Base-by-base conservation (phyloP, 2,329 filamentous ascomycete species). In the Aspergillus hiratsukae region DNA sequence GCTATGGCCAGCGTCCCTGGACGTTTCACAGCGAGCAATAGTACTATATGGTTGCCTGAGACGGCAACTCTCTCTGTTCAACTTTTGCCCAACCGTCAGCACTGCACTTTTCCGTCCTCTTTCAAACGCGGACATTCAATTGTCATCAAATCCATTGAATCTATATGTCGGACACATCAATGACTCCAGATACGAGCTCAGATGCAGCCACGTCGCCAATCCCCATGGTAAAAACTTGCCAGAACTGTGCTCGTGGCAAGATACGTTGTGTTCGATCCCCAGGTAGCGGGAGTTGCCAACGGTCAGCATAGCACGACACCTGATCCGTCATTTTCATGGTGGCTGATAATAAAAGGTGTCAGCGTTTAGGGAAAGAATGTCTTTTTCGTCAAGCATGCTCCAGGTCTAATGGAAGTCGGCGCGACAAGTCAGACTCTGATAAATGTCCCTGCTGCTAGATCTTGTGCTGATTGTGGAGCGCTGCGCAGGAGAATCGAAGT, bases 361-460 rank as follows among this genome's bases (percentile, higher is more conserved):
- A 62, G 29, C 71, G 74, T 19, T 60, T 75, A 27, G 64, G 67
- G 21, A 73, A 74, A 54, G 64, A 71, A 49, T 76, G 73, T 54
- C 58, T 69, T 2, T 73, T 71, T 52, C 69, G 74, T 6, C 67
- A 72, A 45, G 68, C 71, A 7, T 64, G 67, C 41, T 67, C 72
- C 52, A 68, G 72, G 28, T 70, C 64, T 37, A 51, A 75, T 57
- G 72, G 69, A 27, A 70, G 68, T 29, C 63, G 70, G 37, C 75
- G 72, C 53, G 74, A 75, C 56, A 65, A 67, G 67, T 70, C 58
- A 52, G 59, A 37, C 31, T 7, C 14, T 52, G 9, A n/a, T 14
- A n/a, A 43, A 25, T 40, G 6, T 46, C 14, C 14, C 4, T 23
- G 6, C 35, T 14, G 25, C 28, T 11, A 48, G 31, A 37, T 37